Evolutionary conservation across 2,329 filamentous ascomycete species (phyloP), one percentile per base, ranked within the genome.

Genomic region (Pseudogymnoascus sp.): DNA sequence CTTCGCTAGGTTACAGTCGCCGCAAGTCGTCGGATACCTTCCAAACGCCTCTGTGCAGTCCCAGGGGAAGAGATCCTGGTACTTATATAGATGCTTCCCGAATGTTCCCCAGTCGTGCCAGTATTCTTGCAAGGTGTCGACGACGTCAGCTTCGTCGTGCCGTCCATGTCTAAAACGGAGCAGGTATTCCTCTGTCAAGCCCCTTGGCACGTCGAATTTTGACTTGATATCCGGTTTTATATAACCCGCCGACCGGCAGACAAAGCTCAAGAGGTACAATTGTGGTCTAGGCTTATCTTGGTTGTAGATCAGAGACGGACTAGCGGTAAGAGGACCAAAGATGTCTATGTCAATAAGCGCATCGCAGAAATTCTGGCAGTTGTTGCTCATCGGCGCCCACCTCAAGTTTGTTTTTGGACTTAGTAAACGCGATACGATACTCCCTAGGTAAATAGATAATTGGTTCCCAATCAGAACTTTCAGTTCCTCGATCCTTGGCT

Each of bases 31-130:
- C 0, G 75, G 75, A 53, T 76, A 75, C 24, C 72, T 65, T 5
- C 69, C 69, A 61, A 75, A 79, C 0, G 78, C 78, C 64, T 79
- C 77, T 3, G 78, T 80, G 66, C 78, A 81, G 63, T 80, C 78
- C 78, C 78, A 80, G 0, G 77, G 78, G 56, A 80, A 80, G 14
- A 78, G 50, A 60, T 76, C 72, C 61, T 78, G 77, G 56, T 78
- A 75, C 10, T 64, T 68, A 66, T 79, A 80, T 0, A 78, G 64
- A 0, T 71, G 73, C 3, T 69, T 70, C 1, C 70, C 74, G 62
- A 80, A 78, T 6, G 71, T 73, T 4, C 74, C 77, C 77, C 77
- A 80, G 66, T 79, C 78, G 62, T 76, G 70, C 78, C 78, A 80
- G 64, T 80, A 80, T 68, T 80, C 77, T 62, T 74, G 71, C 10